Evolutionary conservation across 2,329 filamentous ascomycete genomes (phyloP), one percentile per base, ranked within the genome.

Genomic region (Podosphaera fusca): DNA sequence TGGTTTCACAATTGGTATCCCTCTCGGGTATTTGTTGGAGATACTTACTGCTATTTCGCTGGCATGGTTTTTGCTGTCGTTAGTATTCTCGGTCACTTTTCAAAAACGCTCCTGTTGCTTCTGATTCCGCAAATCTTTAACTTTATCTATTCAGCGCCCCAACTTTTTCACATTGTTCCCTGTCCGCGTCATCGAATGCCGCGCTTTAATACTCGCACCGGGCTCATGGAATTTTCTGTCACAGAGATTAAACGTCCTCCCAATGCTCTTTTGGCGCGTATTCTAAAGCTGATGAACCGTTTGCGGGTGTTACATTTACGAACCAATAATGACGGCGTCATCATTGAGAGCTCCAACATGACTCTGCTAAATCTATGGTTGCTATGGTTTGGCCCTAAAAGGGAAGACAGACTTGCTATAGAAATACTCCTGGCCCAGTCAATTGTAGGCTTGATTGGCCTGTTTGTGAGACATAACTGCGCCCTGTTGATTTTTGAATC

Each of bases 1-100:
- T 78, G 92, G 66, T 80, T 72, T 68, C 89, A 98, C 73, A 98
- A 98, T 70, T 94, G 88, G 86, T 98, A 88, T 67, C 92, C 92
- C 0, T 87, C 90, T 31, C 82, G 81, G 64, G 92, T 96, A 8
- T 98, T 98, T 66, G 90, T 96, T 8, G 92, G 92, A 57, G 92
- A 98, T 70, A 98, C 92, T 3, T 98, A 96, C 76, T 98, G 92
- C 76, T 98, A 98, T 72, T 95, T 98, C 70, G 92, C 92, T 0
- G 92, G 92, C 63, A 98, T 98, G 88, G 86, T 96, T 45, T 98
- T 98, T 68, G 92, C 90, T 56, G 89, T 95, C 50, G 92, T 96
- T 62, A 88, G 87, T 61, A 96, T 98, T 66, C 77, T 95, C 56
- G 92, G 92, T 31, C 92, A 98, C 72, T 98, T 98, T 73, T 94